phyloP scores from a whole-genome alignment of 768 basidiomycete genomes.

The Cubamyces sp. region DNA sequence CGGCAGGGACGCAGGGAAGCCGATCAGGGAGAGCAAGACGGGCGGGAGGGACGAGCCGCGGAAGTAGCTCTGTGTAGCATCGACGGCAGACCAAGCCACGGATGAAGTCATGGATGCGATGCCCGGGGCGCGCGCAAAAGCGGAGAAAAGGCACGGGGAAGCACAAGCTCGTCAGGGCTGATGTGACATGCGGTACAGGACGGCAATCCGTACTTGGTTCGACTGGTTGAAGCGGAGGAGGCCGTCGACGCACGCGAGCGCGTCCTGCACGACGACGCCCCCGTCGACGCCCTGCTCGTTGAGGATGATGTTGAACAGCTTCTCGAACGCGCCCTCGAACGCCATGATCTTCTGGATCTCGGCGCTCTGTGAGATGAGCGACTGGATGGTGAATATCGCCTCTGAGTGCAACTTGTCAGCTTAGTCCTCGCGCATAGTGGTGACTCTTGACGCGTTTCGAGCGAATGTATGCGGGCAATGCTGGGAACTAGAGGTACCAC shows the following conservation, averaged over 20 bases:
- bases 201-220: slow-evolving; percentile 70
- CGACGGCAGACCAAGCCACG: slow-evolving; percentile 13
- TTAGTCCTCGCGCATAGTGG: background rate
- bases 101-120: no score
- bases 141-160: slow-evolving; percentile 20
- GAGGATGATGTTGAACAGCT: slow-evolving; percentile 84
- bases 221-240: slow-evolving; percentile 91
- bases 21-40: slow-evolving; percentile 66
- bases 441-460: background rate
- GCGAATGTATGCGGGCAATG: background rate
- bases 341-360: slow-evolving; percentile 97
- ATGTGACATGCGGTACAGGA: slow-evolving; percentile 16
- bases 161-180: slow-evolving; percentile 18
- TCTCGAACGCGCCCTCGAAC: slow-evolving; percentile 97
- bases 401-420: slow-evolving; percentile 48
- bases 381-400: slow-evolving; percentile 80
- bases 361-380: slow-evolving; percentile 80
- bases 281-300: slow-evolving; percentile 93
- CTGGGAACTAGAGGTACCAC: slow-evolving; percentile 28
- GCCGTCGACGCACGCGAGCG: slow-evolving; percentile 84
- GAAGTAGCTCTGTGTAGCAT: slow-evolving; percentile 93
- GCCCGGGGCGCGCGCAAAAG: no score
- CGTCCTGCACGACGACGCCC: slow-evolving; percentile 82
- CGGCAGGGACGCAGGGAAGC: slow-evolving; percentile 68
- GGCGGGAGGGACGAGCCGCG: slow-evolving; percentile 81